phyloP scores from a whole-genome alignment of 768 basidiomycete genomes.

The Suillus ampliporus region DNA sequence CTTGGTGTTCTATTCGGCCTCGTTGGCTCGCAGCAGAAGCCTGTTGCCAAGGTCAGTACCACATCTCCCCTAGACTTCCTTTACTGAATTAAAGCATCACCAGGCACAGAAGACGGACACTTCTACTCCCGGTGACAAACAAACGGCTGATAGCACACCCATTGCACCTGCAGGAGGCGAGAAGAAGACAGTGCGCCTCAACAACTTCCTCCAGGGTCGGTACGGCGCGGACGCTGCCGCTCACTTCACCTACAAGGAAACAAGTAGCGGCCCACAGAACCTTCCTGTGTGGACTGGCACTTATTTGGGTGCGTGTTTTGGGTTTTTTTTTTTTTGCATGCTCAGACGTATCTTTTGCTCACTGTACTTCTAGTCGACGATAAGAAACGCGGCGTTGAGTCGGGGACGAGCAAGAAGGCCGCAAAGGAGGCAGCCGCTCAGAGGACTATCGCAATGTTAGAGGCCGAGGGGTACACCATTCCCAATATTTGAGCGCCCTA shows the following conservation, averaged over 20 bases:
- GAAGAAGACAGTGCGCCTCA: slow-evolving; percentile 50
- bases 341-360: background rate
- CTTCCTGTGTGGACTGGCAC: background rate
- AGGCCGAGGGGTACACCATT: background rate
- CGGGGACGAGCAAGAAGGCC: background rate
- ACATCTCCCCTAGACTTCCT: background rate
- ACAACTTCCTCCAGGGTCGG: background rate
- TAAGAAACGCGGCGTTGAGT: background rate
- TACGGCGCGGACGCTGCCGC: background rate
- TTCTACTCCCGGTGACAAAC: slow-evolving; percentile 66
- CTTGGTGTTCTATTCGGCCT: slow-evolving; percentile 80
- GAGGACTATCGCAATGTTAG: background rate
- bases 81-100: background rate
- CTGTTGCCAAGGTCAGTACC: slow-evolving; percentile 64
- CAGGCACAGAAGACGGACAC: slow-evolving; percentile 84
- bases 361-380: background rate
- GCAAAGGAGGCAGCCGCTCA: slow-evolving; percentile 1
- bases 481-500: background rate
- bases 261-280: background rate
- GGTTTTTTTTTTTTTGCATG: background rate
- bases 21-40: slow-evolving; percentile 74
- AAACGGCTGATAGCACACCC: slow-evolving; percentile 65
- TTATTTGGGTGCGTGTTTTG: background rate
- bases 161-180: slow-evolving; percentile 75
- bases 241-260: background rate